Evolutionary conservation across 2,329 filamentous ascomycete genomes (phyloP), one percentile per base, ranked within the genome.

Genomic region (Fusarium chlamydosporum): DNA sequence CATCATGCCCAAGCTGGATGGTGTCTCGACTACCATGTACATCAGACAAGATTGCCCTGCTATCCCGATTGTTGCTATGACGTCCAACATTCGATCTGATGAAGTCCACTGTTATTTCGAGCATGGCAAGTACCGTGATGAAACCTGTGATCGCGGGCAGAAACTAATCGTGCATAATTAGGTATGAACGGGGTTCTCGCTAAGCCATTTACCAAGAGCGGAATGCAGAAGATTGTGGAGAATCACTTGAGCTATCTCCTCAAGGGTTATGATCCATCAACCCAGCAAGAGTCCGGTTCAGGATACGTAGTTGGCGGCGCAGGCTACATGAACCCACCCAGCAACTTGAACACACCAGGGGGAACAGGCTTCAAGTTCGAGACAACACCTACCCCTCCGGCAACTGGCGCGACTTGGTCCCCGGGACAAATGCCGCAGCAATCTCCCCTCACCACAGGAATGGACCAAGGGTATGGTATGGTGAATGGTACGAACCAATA

Each of bases 51-150:
- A 95, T 66, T 90, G 94, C 68, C 88, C 89, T 37, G 88, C 90
- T 7, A 90, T 92, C 20, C 96, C 96, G 0, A 96, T 99, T 74
- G 93, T 99, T 61, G 96, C 96, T 46, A 98, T 99, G 96, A 99
- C 96, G 4, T 97, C 95, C 5, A 99, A 98, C 76, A 98, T 99
- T 69, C 89, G 96, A 69, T 94, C 93, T 64, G 95, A 97, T 75
- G 96, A 99, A 77, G 96, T 98, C 65, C 92, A 95, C 55, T 94
- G 96, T 82, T 99, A 99, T 78, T 98, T 97, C 82, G 91, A 95
- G 74, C 94, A 97, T 81, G 96, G 94, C 96, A 86, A 83, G 91
- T 79, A 34, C 23, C 26, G 26, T 31, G 23, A 18, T 7, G 20
- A 27, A 15, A n/a, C 35, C 16, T 27, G 20, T 18, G 35, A 15